Evolutionary conservation across 148 eudicot species (phyloP), one percentile per base, ranked within the genome.

Genomic region (Gaultheria prostrata): DNA sequence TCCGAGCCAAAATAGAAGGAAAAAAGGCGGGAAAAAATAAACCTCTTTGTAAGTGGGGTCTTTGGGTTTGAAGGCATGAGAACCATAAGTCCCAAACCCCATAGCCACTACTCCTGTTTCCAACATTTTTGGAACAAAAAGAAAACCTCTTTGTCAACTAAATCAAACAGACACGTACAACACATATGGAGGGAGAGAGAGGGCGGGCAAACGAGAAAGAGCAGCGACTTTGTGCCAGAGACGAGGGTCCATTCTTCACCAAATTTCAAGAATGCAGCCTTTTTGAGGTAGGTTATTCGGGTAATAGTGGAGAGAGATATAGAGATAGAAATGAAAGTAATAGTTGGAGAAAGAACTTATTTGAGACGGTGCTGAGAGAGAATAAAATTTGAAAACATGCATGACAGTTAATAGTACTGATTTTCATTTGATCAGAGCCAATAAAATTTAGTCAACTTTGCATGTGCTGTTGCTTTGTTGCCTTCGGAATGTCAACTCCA

Each of bases 221-320:
- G 92, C 97, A 84, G 98, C 95, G 51, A 91, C 90, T 85, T 93
- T 95, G 93, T 95, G 98, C 98, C 97, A 95, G 12, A 91, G 61
- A 46, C 78, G 92, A 87, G 95, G 93, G 88, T 94, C 87, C 98
- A 91, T 85, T 30, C 46, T 85, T 82, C 78, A 26, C 49, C 54
- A 10, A 20, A 32, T 59, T 78, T 54, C 56, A 11, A 18, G 48
- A 13, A 77, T 1, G 15, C 39, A 30, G 56, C 56, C 43, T 39
- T 39, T 39, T 39, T 39, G 43, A 39, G 43, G 43, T 39, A 4
- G 43, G 43, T 5, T 39, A 3, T 39, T 39, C 4, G 43, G 43
- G 43, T 39, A 39, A 39, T 4, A 39, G 43, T 39, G 43, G 43
- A 0, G 43, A 39, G 43, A 39, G 43, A 39, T 39, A 39, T 39